Evolutionary conservation across 164 flowering plant species (phyloP), one percentile per base, ranked within the genome.

Genomic region (Berberis thunbergii): DNA sequence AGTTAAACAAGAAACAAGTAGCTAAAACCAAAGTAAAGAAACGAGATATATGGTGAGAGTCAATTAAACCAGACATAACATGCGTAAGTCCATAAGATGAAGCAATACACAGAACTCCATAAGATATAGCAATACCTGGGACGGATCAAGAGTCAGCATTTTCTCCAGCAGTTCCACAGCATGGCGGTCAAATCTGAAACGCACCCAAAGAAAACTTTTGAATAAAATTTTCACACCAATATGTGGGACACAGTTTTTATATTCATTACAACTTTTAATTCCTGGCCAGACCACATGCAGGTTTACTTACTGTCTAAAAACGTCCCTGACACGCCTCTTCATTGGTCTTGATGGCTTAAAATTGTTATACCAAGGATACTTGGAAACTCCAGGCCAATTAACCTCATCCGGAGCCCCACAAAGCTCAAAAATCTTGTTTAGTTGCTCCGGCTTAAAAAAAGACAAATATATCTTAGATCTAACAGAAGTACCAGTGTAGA

Each of bases 121-220:
- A 26, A 3, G 13, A 4, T 41, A 41, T 53, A 59, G 49, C 45
- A 41, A 64, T 74, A 90, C 95, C 95, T 90, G 84, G 64, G 86
- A 73, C 49, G 97, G 97, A 79, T 90, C 96, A 63, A 90, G 96
- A 48, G 82, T 83, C 62, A 90, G 78, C 97, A 90, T 88, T 72
- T 57, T 83, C 63, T 90, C 97, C 71, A 90, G 75, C 59, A 90
- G 75, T 61, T 90, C 97, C 66, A 90, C 62, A 49, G 97, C 97
- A 75, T 88, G 92, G 6, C 91, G 86, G 65, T 90, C 97, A 78
- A 86, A 86, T 68, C 95, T 90, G 72, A 41, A 56, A 44, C 40
- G 49, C 42, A 60, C 11, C 46, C 13, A 56, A 41, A n/a, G 26
- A 11, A 11, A 13, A 52, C 54, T 52, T 11, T 4, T 10, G 54